Evolutionary conservation across 2,329 filamentous ascomycete species (phyloP).

Genomic region (Aschersonia sp.): DNA sequence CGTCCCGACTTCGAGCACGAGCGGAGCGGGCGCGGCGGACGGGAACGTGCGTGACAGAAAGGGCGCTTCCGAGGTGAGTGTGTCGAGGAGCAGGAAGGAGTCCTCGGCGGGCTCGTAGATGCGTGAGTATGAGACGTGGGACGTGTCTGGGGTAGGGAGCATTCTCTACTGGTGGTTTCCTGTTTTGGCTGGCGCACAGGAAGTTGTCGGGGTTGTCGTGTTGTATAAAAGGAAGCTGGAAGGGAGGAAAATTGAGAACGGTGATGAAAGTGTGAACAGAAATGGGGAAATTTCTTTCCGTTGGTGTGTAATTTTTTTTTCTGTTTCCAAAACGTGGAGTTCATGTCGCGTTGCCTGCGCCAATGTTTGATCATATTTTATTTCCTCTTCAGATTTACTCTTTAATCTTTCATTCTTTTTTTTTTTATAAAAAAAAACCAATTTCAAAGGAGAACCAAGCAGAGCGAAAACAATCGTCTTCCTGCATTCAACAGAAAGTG

Average conservation of each 20-base stretch:
- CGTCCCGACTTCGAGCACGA: slow-evolving; percentile 76
- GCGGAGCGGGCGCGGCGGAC: slow-evolving; percentile 25
- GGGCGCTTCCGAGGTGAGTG: slow-evolving; percentile 50
- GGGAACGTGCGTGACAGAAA: slow-evolving; percentile 55
- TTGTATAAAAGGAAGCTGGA: neutral
- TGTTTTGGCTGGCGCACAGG: too few relatives aligned
- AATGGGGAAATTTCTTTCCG: neutral
- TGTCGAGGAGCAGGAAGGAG: slow-evolving; percentile 87
- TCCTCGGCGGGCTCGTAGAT: slow-evolving; percentile 96
- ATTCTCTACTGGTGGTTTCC: slow-evolving; percentile 27
- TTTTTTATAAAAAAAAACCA: too few relatives aligned
- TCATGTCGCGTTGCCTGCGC: too few relatives aligned
- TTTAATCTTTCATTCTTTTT: too few relatives aligned
- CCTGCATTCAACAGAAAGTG: too few relatives aligned
- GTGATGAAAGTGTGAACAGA: neutral
- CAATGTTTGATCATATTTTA: too few relatives aligned
- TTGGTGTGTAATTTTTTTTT: too few relatives aligned
- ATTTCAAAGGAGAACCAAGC: too few relatives aligned
- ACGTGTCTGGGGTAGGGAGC: slow-evolving; percentile 88
- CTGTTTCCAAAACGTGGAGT: too few relatives aligned
- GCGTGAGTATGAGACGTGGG: slow-evolving; percentile 74
- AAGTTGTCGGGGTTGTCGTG: too few relatives aligned
- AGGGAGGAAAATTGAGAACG: neutral
- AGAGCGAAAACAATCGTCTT: too few relatives aligned
- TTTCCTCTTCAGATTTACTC: too few relatives aligned